These are phyloP conservation scores for Ophiostoma triangulosporum DNA, from an alignment of 2,329 filamentous ascomycete genomes.

Conservation along the genomic window DNA sequence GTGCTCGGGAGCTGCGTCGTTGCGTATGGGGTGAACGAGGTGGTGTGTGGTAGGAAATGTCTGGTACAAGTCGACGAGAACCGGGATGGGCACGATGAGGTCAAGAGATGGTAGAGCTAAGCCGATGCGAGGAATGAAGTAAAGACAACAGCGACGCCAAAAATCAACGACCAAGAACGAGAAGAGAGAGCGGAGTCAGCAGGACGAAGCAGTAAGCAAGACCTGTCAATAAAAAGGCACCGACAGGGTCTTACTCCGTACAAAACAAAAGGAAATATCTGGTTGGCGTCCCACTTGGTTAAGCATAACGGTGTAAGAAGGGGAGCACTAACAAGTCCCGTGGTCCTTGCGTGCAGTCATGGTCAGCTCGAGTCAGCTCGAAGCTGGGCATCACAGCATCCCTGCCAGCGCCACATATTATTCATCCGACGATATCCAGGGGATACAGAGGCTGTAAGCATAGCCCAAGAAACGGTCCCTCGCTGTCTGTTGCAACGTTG, in stretches of 20 bases:
- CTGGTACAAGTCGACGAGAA: not conserved
- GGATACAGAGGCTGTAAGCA: too few relatives aligned
- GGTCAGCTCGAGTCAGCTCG: too few relatives aligned
- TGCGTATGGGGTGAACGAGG: not conserved
- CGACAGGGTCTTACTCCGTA: not conserved
- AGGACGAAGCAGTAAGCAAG: not conserved
- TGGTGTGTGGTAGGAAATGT: too few relatives aligned
- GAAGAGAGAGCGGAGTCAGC: not conserved
- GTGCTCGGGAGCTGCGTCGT: not conserved
- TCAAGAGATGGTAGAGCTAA: not conserved
- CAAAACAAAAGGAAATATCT: slow-evolving; percentile 2
- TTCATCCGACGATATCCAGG: too few relatives aligned
- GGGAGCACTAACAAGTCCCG: not conserved
- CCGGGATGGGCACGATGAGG: not conserved
- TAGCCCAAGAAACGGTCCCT: too few relatives aligned
- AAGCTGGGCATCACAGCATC: too few relatives aligned
- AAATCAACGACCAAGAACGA: not conserved
- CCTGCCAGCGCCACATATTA: too few relatives aligned
- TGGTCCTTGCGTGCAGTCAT: too few relatives aligned
- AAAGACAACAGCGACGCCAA: not conserved
- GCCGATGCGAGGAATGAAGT: not conserved
- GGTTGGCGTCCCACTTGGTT: slow-evolving; percentile 5
- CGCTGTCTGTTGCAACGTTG: too few relatives aligned
- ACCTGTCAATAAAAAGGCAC: not conserved
- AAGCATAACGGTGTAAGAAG: not conserved